Evolutionary conservation across 1,139 yeast genomes (phyloP), one percentile per base, ranked within the genome.

Genomic region (Yamadazyma songkhlaensis): DNA sequence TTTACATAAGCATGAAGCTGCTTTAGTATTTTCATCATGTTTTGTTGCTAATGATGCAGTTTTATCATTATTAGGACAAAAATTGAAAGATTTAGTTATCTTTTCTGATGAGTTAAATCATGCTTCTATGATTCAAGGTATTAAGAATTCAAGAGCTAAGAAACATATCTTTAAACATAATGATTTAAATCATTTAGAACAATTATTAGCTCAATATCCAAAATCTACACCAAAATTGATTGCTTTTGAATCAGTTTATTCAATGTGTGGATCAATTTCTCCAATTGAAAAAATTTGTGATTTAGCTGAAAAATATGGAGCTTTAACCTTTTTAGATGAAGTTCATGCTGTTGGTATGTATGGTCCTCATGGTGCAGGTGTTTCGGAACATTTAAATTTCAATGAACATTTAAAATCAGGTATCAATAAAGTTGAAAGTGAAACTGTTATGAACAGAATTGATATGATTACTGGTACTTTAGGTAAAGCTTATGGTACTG

Each of bases 341-440:
- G 99, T 92, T 33, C 99, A 92, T 58, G 97, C 98, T 31, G 97
- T 94, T 37, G 99, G 99, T 40, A 79, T 92, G 84, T 92, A 92
- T 60, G 98, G 98, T 55, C 97, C 98, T 44, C 96, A 87, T 55
- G 99, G 99, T 55, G 98, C 96, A 30, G 99, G 99, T 67, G 97
- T 92, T 39, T 97, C 97, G 35, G 98, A 94, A 64, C 98, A 92
- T 60, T 73, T 85, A 55, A 86, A 92, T 63, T 90, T 88, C 54
- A 86, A 86, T 34, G 80, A 81, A 43, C 95, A 89, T 59, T 74
- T 84, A 59, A 69, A 76, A 47, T 58, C 78, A 11, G 95, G 94
- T 51, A 71, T 81, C 46, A 72, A 74, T 7, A 66, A 79, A n/a
- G 70, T 73, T 25, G 55, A 55, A 26, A 51, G 59, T 35, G 58